Evolutionary conservation across 306 rosid species (phyloP).

Genomic region (Prunus armeniaca): DNA sequence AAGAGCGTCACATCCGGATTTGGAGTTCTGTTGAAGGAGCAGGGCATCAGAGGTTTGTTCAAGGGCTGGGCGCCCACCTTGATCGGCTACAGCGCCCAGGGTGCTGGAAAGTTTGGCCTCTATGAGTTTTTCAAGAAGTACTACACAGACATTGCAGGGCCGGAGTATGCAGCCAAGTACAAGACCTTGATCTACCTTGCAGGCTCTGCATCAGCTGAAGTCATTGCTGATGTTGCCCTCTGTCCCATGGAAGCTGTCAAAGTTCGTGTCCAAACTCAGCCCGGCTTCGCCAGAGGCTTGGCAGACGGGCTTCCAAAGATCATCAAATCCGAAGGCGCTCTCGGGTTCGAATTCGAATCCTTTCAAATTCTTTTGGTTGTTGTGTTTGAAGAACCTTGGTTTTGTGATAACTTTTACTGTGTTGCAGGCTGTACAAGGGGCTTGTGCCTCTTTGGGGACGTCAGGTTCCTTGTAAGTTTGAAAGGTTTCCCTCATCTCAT

Average conservation of each 20-base stretch:
- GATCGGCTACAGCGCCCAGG: constrained; percentile 83
- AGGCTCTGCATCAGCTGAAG: constrained; percentile 84
- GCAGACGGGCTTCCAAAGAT: constrained; percentile 71
- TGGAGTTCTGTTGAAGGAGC: constrained; percentile 67
- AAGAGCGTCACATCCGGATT: constrained; percentile 65
- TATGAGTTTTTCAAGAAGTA: constrained; percentile 87
- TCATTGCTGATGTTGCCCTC: constrained; percentile 72
- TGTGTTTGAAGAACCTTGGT: neutral
- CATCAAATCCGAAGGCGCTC: constrained; percentile 58
- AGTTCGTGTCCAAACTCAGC: constrained; percentile 89
- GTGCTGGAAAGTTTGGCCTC: constrained; percentile 76
- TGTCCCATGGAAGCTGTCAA: constrained; percentile 92
- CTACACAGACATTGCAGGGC: constrained; percentile 77
- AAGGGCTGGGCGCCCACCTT: constrained; percentile 83
- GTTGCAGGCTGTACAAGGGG: constrained; percentile 72
- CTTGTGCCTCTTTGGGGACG: constrained; percentile 94
- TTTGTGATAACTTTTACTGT: constrained; percentile 6
- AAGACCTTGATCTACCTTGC: constrained; percentile 74
- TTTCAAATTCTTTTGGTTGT: neutral
- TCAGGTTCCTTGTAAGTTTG: constrained; percentile 78
- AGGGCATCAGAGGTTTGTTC: constrained; percentile 66
- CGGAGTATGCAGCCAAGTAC: constrained; percentile 69
- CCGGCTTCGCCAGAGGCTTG: constrained; percentile 83
- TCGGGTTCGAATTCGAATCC: constrained; percentile 36
- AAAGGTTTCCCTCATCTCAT: neutral